phyloP scores from a whole-genome alignment of 1,139 yeast genomes.

The Kluyveromyces sp. region DNA sequence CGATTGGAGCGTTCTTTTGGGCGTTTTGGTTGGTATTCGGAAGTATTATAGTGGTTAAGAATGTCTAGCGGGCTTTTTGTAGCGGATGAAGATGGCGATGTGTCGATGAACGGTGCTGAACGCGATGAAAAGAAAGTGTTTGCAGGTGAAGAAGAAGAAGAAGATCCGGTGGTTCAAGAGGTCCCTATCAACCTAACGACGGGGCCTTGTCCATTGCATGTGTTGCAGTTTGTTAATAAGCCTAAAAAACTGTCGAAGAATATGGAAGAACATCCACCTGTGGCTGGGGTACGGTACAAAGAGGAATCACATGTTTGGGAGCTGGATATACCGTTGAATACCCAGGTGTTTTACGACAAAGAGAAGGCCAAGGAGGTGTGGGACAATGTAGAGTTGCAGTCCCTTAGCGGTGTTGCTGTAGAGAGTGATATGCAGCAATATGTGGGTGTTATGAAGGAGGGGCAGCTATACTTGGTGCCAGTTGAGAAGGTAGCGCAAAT shows the following conservation, averaged over 20 bases:
- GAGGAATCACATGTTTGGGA: constrained; percentile 54
- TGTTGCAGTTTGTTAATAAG: constrained; percentile 71
- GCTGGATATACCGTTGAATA: constrained; percentile 60
- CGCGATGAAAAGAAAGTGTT: constrained; percentile 24
- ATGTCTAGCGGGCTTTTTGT: constrained; percentile 20
- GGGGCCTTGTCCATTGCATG: constrained; percentile 29
- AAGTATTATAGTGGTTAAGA: not conserved
- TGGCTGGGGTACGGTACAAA: constrained; percentile 51
- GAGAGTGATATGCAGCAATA: constrained; percentile 47
- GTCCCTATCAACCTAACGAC: constrained; percentile 54
- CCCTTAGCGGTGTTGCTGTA: constrained; percentile 61
- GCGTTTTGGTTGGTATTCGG: no score
- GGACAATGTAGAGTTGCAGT: constrained; percentile 61
- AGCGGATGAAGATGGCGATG: constrained; percentile 20
- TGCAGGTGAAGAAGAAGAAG: constrained; percentile 49
- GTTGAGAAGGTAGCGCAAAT: constrained; percentile 66
- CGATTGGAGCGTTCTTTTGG: no score
- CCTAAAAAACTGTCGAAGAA: constrained; percentile 42
- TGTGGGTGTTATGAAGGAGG: constrained; percentile 42
- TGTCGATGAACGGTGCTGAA: constrained; percentile 4
- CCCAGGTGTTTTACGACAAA: constrained; percentile 54
- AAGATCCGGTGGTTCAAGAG: constrained; percentile 72
- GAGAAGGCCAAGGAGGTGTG: constrained; percentile 41
- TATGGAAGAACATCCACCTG: constrained; percentile 35
- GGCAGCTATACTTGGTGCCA: constrained; percentile 56